Percentiles rank a stretch among this genome's conserved stretches.
phyloP scores from a whole-genome alignment of 129 eudicot species.

The Chrysanthemum lavandulifolium region DNA sequence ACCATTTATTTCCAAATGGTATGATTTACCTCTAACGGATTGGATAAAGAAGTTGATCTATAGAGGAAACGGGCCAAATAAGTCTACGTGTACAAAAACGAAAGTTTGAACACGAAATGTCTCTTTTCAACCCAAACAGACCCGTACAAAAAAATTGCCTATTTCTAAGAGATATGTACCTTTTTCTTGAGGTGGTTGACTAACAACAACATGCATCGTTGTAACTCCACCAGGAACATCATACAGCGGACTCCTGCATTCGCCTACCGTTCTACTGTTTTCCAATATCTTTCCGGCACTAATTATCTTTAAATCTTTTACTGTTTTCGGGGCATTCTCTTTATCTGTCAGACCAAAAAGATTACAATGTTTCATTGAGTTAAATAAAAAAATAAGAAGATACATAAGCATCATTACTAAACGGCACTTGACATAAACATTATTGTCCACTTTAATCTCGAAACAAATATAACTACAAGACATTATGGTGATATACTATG shows the following conservation, averaged over 20 bases:
- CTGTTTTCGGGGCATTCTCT: conserved; percentile 71
- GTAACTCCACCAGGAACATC: conserved; percentile 86
- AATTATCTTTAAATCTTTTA: conserved; percentile 75
- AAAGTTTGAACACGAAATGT: background rate
- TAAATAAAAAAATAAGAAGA: background rate
- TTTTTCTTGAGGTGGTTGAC: conserved; percentile 64
- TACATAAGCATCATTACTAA: background rate
- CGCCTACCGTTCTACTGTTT: conserved; percentile 74
- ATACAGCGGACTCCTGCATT: conserved; percentile 66
- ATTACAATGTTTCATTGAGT: conserved; percentile 12
- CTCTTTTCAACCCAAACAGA: too few species aligned
- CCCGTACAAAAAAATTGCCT: too few species aligned
- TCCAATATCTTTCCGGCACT: conserved; percentile 86
- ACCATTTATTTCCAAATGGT: too few species aligned
- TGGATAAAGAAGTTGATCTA: too few species aligned
- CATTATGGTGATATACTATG: background rate
- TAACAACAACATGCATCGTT: conserved; percentile 86
- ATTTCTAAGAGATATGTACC: conserved; percentile 29
- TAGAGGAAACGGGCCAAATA: too few species aligned
- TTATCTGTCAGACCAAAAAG: conserved; percentile 42
- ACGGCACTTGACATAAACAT: background rate
- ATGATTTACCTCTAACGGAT: too few species aligned
- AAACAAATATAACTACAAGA: background rate
- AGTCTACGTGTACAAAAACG: too few species aligned
- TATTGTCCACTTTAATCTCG: background rate